phyloP scores from a whole-genome alignment of 2,329 filamentous ascomycete species.

The Cytospora leucostoma region DNA sequence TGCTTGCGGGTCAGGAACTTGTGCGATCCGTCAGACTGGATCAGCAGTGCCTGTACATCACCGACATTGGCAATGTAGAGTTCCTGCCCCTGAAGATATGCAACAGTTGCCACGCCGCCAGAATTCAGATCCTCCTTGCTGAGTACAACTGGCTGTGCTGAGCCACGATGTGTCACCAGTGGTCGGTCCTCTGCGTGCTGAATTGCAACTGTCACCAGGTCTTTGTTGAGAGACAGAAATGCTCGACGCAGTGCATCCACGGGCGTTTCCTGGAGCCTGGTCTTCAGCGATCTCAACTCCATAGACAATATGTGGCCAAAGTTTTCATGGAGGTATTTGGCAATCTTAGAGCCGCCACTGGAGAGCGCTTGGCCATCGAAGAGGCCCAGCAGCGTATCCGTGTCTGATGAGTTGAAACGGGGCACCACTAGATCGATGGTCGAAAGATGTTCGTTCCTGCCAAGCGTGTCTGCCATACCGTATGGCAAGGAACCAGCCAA shows the following conservation, averaged over 20 bases:
- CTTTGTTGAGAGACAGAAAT: conserved; percentile 90
- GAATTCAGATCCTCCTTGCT: conserved; percentile 87
- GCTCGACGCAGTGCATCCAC: conserved; percentile 81
- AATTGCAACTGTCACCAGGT: conserved; percentile 81
- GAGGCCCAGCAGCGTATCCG: conserved; percentile 88
- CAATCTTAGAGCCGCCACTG: conserved; percentile 89
- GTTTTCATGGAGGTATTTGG: conserved; percentile 95
- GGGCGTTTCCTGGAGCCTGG: conserved; percentile 70
- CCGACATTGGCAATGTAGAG: conserved; percentile 94
- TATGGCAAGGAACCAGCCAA: conserved; percentile 88
- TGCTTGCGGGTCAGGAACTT: conserved; percentile 87
- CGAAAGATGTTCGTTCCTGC: conserved; percentile 90
- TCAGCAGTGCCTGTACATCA: conserved; percentile 92
- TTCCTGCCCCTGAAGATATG: conserved; percentile 87
- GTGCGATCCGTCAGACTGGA: conserved; percentile 83
- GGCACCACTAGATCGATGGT: conserved; percentile 95
- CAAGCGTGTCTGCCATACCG: conserved; percentile 95
- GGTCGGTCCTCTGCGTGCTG: conserved; percentile 77
- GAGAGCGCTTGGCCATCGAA: conserved; percentile 93
- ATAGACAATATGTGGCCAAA: conserved; percentile 82
- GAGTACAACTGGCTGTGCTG: conserved; percentile 72
- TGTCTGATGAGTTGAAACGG: conserved; percentile 84
- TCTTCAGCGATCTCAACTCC: conserved; percentile 75
- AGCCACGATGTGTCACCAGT: conserved; percentile 67
- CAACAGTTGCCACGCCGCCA: conserved; percentile 87